Base-by-base conservation (phyloP, 169 alveolate genomes). In the Ichthyophthirius multifiliis region DNA sequence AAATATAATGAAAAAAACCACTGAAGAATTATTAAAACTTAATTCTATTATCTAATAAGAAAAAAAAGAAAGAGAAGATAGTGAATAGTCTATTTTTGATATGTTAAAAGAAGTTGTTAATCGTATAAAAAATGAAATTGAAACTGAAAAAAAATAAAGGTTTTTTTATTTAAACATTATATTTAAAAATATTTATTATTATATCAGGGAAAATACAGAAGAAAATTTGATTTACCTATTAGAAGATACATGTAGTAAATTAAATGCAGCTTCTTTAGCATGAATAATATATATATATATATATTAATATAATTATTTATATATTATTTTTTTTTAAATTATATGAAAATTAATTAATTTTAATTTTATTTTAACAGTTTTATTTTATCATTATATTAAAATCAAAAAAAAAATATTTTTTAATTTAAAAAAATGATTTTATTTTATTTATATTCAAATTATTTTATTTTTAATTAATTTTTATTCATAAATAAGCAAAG, bases 161-260 rank as follows among this genome's bases (percentile, higher is more conserved):
- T 76, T 18, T 23, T n/a, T n/a, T n/a, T n/a, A n/a, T n/a, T 30
- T 62, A 18, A 15, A 27, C 2, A 13, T 1, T 18, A 20, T 10
- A 10, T 48, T 9, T n/a, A 1, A 55, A 6, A 15, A 55, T 20
- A 15, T 47, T 7, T 9, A n/a, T n/a, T n/a, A n/a, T n/a, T n/a
- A n/a, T n/a, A n/a, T n/a, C n/a, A 85, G 94, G 62, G 95, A 90
- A 77, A 65, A 65, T 41, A 86, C 95, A 18, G 95, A 90, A 81
- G 95, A 90, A 76, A 84, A 88, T 18, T 81, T 90, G 30, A 65
- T 90, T 27, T 48, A 75, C 55, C 65, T 90, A 32, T 82, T 90
- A 12, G 95, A 90, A 83, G 92, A 86, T 71, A 90, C 95, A 62
- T 90, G 95, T 83, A 84, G 81, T 75, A 90, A 90, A 85, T 84